Percentiles rank a stretch among this genome's conserved stretches.
Conservation (phyloP, 257 asterid genomes). For the Solanum corneliomulleri region DNA sequence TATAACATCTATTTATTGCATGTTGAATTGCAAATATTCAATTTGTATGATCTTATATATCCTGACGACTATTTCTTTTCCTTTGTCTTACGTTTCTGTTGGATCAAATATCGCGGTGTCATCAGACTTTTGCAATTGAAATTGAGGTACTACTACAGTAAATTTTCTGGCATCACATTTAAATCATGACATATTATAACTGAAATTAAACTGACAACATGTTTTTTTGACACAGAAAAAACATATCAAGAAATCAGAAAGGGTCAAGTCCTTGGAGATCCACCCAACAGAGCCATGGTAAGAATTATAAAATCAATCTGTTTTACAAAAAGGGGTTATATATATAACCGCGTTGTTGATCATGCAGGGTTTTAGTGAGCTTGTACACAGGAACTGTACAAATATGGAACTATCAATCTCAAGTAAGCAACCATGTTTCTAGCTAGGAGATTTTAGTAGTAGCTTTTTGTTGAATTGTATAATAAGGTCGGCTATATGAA, state of each 20-base stretch:
- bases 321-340: neutral
- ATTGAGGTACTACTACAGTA: neutral
- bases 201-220: neutral
- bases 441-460: neutral
- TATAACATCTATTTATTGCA: neutral
- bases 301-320: neutral
- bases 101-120: neutral
- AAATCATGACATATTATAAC: neutral
- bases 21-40: neutral
- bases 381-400: constrained; percentile 81
- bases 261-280: constrained; percentile 33
- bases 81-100: neutral
- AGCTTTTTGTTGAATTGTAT: neutral
- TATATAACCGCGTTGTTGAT: neutral
- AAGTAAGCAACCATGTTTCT: constrained; percentile 27
- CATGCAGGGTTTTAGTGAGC: constrained; percentile 68
- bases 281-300: constrained; percentile 42
- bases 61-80: neutral
- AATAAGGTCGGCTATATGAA: neutral
- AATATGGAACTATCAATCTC: constrained; percentile 89
- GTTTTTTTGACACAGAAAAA: constrained; percentile 14
- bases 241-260: constrained; percentile 30
- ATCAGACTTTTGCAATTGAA: neutral
- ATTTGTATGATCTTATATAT: neutral
- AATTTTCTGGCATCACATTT: neutral